phyloP scores from a whole-genome alignment of 2,329 filamentous ascomycete species.

The Clarireedia paspali region DNA sequence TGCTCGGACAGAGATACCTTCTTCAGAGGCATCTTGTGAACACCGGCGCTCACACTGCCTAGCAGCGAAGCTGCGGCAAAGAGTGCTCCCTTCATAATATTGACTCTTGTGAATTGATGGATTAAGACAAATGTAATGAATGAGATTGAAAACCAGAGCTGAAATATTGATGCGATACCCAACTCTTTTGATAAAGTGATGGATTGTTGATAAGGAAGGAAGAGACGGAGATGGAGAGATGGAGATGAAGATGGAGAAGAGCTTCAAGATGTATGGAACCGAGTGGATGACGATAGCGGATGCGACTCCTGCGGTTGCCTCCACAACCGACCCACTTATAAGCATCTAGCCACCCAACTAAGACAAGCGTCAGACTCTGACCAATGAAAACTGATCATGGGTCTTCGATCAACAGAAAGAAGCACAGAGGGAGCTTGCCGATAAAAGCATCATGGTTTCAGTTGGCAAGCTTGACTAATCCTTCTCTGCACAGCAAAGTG shows the following conservation, averaged over 20 bases:
- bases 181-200: slow-evolving; percentile 13
- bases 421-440: no score
- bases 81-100: slow-evolving; percentile 75
- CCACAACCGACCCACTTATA: slow-evolving; percentile 1
- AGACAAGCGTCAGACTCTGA: not conserved
- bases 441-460: no score
- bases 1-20: slow-evolving; percentile 91
- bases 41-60: slow-evolving; percentile 72
- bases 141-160: not conserved
- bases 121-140: slow-evolving; percentile 19
- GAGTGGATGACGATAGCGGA: slow-evolving; percentile 9
- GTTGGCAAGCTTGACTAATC: no score
- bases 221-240: slow-evolving; percentile 13
- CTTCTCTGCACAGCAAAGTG: no score
- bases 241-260: slow-evolving; percentile 15
- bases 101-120: slow-evolving; percentile 19
- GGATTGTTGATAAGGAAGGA: slow-evolving; percentile 15
- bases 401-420: not conserved
- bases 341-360: not conserved
- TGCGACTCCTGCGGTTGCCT: slow-evolving; percentile 1
- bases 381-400: slow-evolving; percentile 3
- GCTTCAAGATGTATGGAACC: not conserved
- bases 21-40: slow-evolving; percentile 97
- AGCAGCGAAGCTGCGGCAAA: slow-evolving; percentile 68
- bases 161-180: no score